These are phyloP conservation scores for Xylariaceae sp. DNA, from an alignment of 2,329 filamentous ascomycete species.

Conservation along the genomic window DNA sequence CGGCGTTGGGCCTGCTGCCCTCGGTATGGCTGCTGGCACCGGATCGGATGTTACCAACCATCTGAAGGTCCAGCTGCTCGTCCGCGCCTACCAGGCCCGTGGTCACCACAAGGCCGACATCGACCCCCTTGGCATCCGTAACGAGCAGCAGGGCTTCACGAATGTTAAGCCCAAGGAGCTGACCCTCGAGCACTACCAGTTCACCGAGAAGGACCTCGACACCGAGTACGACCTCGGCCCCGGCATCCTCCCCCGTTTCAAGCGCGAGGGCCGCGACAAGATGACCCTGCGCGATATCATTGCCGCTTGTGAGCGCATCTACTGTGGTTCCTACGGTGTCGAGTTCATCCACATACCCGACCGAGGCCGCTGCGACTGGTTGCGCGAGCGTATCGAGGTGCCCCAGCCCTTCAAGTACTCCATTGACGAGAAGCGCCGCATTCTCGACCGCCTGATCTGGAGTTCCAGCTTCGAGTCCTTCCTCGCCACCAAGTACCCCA, in stretches of 20 bases:
- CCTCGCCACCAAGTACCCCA: conserved; percentile 95
- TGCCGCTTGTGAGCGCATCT: conserved; percentile 86
- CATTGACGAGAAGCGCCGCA: conserved; percentile 95
- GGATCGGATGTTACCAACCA: conserved; percentile 90
- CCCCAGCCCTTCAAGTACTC: conserved; percentile 95
- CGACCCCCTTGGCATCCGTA: conserved; percentile 90
- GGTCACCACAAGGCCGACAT: conserved; percentile 98
- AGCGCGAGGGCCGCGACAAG: conserved; percentile 81
- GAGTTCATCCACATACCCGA: conserved; percentile 99
- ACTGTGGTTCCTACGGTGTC: conserved; percentile 94
- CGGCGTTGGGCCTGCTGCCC: conserved; percentile 65
- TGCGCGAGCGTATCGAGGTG: conserved; percentile 90
- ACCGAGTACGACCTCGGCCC: conserved; percentile 88
- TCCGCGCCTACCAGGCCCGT: conserved; percentile 95
- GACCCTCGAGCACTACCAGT: conserved; percentile 88
- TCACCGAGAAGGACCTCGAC: conserved; percentile 90
- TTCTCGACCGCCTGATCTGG: conserved; percentile 97
- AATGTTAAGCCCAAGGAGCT: conserved; percentile 90
- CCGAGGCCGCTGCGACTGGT: conserved; percentile 96
- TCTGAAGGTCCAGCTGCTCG: conserved; percentile 94
- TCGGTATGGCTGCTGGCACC: conserved; percentile 60
- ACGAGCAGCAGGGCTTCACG: conserved; percentile 76
- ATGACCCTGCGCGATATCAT: conserved; percentile 97
- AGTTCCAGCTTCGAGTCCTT: conserved; percentile 96
- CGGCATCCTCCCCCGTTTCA: conserved; percentile 92